Conservation (phyloP, 2,329 filamentous ascomycete genomes). For the Talaromyces amestolkiae region DNA sequence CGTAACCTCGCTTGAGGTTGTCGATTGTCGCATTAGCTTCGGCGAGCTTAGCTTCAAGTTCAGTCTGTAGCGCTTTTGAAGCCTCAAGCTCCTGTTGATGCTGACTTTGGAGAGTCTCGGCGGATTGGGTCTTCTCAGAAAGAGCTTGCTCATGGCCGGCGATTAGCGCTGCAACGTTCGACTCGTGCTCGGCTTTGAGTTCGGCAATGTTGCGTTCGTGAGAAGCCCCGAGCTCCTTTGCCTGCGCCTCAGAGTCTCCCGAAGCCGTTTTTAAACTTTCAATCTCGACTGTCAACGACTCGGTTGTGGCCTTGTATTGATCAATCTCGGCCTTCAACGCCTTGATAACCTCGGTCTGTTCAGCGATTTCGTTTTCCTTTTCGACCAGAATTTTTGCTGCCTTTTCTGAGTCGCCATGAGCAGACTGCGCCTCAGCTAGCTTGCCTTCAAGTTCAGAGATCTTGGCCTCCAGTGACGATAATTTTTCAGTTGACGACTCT, state of each 20-base stretch:
- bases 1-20: slow-evolving; percentile 29
- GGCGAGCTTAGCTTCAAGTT: slow-evolving; percentile 34
- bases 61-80: slow-evolving; percentile 33
- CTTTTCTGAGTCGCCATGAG: slow-evolving; percentile 28
- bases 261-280: slow-evolving; percentile 25
- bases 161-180: slow-evolving; percentile 25
- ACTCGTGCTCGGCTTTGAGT: slow-evolving; percentile 32
- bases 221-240: slow-evolving; percentile 29
- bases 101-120: slow-evolving; percentile 33
- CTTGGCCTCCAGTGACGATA: slow-evolving; percentile 35
- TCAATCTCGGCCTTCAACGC: slow-evolving; percentile 22
- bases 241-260: slow-evolving; percentile 25
- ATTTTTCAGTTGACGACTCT: slow-evolving; percentile 31
- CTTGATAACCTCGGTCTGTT: slow-evolving; percentile 25
- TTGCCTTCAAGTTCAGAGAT: slow-evolving; percentile 36
- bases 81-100: slow-evolving; percentile 36
- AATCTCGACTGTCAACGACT: slow-evolving; percentile 36
- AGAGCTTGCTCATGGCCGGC: slow-evolving; percentile 36
- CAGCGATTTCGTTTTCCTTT: slow-evolving; percentile 37
- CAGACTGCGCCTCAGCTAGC: slow-evolving; percentile 33
- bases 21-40: slow-evolving; percentile 36
- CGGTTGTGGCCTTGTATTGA: slow-evolving; percentile 28
- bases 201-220: slow-evolving; percentile 32
- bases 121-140: slow-evolving; percentile 30
- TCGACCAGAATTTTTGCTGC: slow-evolving; percentile 29